Percentiles rank a stretch among this genome's conserved stretches.
phyloP scores from a whole-genome alignment of 192 early-diverging fungal genomes.

The Dissophora ornata region DNA sequence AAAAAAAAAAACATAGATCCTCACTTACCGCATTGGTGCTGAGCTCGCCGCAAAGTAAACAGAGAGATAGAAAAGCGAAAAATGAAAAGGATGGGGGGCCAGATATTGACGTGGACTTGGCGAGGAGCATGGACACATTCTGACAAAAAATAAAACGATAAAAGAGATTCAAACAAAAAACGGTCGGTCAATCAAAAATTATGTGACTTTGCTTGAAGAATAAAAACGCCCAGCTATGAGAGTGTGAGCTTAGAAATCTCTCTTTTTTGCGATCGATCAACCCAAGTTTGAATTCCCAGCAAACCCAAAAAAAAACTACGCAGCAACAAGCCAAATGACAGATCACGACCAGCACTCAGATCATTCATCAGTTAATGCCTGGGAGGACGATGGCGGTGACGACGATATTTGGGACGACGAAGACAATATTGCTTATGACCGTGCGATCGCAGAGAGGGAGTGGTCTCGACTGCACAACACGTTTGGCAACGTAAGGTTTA shows the following conservation, averaged over 20 bases:
- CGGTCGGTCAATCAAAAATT: no score
- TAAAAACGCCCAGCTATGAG: no score
- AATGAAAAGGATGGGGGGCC: no score
- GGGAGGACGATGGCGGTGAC: conserved; percentile 11
- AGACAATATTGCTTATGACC: conserved; percentile 62
- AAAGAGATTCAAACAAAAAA: no score
- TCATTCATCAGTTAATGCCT: conserved; percentile 20
- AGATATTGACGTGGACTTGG: no score
- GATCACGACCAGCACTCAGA: conserved; percentile 15
- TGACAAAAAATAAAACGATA: no score
- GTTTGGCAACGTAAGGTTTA: conserved; percentile 67
- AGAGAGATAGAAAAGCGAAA: neutral
- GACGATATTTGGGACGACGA: conserved; percentile 68
- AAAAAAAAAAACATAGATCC: no score
- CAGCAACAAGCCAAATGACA: conserved; percentile 3
- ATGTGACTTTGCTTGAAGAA: no score
- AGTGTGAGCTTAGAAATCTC: neutral
- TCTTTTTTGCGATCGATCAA: no score
- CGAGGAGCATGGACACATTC: no score
- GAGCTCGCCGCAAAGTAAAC: conserved; percentile 45
- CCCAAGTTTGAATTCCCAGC: no score
- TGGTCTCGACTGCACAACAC: conserved; percentile 70
- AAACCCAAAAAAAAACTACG: no score
- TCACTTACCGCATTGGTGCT: conserved; percentile 54
- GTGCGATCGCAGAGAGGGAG: conserved; percentile 65